phyloP scores from a whole-genome alignment of 2,329 filamentous ascomycete genomes.

The Penicillium sp. region DNA sequence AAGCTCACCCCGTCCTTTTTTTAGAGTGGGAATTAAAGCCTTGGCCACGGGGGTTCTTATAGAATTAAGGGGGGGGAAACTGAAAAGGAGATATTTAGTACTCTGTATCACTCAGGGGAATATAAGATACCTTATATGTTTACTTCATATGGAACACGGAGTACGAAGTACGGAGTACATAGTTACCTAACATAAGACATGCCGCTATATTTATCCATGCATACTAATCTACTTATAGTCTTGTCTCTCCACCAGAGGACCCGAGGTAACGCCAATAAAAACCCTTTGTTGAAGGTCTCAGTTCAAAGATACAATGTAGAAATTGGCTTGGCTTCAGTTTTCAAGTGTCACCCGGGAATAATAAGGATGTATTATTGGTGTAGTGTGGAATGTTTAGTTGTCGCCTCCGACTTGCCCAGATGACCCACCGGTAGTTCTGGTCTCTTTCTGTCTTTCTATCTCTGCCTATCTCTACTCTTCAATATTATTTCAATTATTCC shows the following conservation, averaged over 20 bases:
- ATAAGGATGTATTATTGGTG: background rate
- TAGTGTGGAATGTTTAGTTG: background rate
- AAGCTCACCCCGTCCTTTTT: background rate
- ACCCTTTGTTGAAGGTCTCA: background rate
- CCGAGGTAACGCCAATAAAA: background rate
- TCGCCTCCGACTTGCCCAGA: background rate
- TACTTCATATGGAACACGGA: no score
- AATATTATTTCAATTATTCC: background rate
- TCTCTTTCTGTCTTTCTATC: background rate
- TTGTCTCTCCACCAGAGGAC: slow-evolving; percentile 7
- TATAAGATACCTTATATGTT: background rate
- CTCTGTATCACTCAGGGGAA: background rate
- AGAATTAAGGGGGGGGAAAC: background rate
- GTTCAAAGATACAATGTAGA: background rate
- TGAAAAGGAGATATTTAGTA: background rate
- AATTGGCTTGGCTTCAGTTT: background rate
- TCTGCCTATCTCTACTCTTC: background rate
- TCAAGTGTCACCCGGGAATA: background rate
- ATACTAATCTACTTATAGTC: slow-evolving; percentile 6
- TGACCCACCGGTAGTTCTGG: background rate
- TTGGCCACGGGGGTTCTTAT: background rate
- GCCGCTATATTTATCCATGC: background rate
- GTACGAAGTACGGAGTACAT: no score
- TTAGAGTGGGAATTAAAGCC: background rate
- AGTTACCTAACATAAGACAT: background rate